phyloP scores from a whole-genome alignment of 2,329 filamentous ascomycete genomes.

The Ustilaginoidea virens region DNA sequence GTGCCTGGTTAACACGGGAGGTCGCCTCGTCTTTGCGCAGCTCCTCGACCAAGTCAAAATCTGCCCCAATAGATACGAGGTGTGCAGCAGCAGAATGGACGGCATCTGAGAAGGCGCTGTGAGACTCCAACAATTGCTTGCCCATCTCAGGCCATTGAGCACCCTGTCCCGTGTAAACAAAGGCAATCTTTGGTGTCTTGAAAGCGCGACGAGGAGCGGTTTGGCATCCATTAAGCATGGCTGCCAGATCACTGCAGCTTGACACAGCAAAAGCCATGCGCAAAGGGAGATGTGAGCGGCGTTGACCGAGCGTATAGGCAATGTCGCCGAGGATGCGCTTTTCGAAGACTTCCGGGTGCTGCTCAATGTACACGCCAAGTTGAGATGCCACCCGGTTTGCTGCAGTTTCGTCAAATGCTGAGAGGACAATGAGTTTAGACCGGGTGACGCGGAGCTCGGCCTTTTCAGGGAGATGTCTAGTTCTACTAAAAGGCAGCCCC shows the following conservation, averaged over 20 bases:
- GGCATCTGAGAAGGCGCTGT: slow-evolving; percentile 18
- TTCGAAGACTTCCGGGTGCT: slow-evolving; percentile 25
- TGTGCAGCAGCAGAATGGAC: slow-evolving; percentile 17
- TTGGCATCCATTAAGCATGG: slow-evolving; percentile 21
- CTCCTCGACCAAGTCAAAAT: slow-evolving; percentile 22
- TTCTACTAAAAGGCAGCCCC: too few species aligned
- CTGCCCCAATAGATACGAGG: slow-evolving; percentile 16
- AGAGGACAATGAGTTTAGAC: slow-evolving; percentile 27
- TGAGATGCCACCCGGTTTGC: slow-evolving; percentile 14
- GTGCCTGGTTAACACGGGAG: slow-evolving; percentile 19
- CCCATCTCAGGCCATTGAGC: slow-evolving; percentile 24
- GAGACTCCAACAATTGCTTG: slow-evolving; percentile 17
- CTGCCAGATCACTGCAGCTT: slow-evolving; percentile 28
- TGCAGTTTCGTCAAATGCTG: slow-evolving; percentile 21
- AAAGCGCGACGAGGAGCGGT: slow-evolving; percentile 7
- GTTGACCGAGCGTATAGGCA: slow-evolving; percentile 31
- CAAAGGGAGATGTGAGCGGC: slow-evolving; percentile 27
- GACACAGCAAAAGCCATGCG: slow-evolving; percentile 26
- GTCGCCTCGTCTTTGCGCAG: slow-evolving; percentile 17
- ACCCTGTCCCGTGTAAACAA: slow-evolving; percentile 25
- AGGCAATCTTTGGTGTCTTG: slow-evolving; percentile 11
- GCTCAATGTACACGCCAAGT: slow-evolving; percentile 24
- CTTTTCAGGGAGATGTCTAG: too few species aligned
- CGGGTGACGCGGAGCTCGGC: too few species aligned
- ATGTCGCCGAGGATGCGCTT: slow-evolving; percentile 28